Conservation (phyloP, 495 filamentous ascomycete species). For the Tuber melanosporum region DNA sequence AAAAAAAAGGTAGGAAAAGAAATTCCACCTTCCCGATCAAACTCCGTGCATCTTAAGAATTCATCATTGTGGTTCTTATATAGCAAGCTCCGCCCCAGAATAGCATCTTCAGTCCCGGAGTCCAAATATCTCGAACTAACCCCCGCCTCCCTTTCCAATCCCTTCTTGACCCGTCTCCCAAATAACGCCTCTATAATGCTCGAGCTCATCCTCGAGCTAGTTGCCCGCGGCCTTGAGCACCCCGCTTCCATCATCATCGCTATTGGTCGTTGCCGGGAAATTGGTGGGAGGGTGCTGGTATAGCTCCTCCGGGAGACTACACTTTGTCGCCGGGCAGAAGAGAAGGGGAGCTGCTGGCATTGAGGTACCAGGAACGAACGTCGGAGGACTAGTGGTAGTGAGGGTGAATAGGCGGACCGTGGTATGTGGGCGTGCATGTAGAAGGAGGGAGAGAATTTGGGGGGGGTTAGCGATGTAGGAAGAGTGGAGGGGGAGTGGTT, state of each 20-base stretch:
- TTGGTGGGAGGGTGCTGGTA: not conserved
- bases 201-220: not conserved
- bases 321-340: not conserved
- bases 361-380: not conserved
- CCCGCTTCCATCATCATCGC: not conserved
- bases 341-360: not conserved
- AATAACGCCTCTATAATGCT: conserved; percentile 31
- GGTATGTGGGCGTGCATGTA: not conserved
- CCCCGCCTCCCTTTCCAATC: conserved; percentile 27
- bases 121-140: conserved; percentile 39
- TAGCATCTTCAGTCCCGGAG: conserved; percentile 39
- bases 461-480: not conserved
- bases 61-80: conserved; percentile 39
- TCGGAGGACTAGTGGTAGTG: not conserved
- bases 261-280: not conserved
- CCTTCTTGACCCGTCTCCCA: conserved; percentile 27
- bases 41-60: conserved; percentile 78
- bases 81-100: conserved; percentile 38
- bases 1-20: not conserved
- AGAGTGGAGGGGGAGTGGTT: not conserved
- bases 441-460: not conserved
- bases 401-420: not conserved
- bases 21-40: conserved; percentile 65
- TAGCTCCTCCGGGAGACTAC: not conserved
- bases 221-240: not conserved